phyloP scores from a whole-genome alignment of 2,329 filamentous ascomycete genomes.

The Fusarium goolgardi region DNA sequence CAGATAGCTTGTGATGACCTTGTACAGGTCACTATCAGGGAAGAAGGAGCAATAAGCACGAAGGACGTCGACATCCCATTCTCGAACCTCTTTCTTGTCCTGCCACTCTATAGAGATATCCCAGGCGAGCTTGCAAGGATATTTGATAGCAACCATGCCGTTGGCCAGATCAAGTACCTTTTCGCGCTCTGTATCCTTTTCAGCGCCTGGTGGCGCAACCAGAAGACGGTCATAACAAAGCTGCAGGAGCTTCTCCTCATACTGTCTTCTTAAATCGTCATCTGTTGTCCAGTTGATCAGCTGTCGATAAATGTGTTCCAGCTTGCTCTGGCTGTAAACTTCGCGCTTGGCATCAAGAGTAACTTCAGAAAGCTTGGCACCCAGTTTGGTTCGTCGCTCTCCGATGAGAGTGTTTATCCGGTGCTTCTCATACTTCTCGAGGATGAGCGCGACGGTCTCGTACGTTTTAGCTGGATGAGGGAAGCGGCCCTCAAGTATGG shows the following conservation, averaged over 20 bases:
- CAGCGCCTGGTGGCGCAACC: conserved; percentile 70
- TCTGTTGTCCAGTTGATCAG: conserved; percentile 92
- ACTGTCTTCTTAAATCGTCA: conserved; percentile 83
- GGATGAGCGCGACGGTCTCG: conserved; percentile 82
- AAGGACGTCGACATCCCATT: conserved; percentile 82
- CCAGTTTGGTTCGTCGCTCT: conserved; percentile 86
- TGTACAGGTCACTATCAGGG: conserved; percentile 82
- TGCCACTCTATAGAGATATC: conserved; percentile 90
- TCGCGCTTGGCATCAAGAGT: conserved; percentile 89
- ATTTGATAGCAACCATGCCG: conserved; percentile 96
- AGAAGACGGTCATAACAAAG: conserved; percentile 83
- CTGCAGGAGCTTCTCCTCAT: conserved; percentile 90
- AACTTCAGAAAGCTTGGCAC: conserved; percentile 84
- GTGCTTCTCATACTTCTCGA: conserved; percentile 87
- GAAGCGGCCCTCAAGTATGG: conserved; percentile 83
- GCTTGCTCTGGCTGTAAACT: conserved; percentile 77
- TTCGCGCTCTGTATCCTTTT: conserved; percentile 77
- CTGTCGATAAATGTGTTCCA: conserved; percentile 84
- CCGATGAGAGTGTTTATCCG: conserved; percentile 90
- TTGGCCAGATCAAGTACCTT: conserved; percentile 81
- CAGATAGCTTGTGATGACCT: conserved; percentile 84
- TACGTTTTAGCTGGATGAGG: conserved; percentile 85
- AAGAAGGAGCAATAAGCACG: conserved; percentile 86
- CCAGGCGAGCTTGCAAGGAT: conserved; percentile 91
- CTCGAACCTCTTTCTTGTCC: conserved; percentile 77